A percentile compares a stretch with the other conserved stretches of the same genome.
These are phyloP conservation scores for Juglanconis sp. DNA, from an alignment of 2,329 filamentous ascomycete genomes.

Conservation along the genomic window DNA sequence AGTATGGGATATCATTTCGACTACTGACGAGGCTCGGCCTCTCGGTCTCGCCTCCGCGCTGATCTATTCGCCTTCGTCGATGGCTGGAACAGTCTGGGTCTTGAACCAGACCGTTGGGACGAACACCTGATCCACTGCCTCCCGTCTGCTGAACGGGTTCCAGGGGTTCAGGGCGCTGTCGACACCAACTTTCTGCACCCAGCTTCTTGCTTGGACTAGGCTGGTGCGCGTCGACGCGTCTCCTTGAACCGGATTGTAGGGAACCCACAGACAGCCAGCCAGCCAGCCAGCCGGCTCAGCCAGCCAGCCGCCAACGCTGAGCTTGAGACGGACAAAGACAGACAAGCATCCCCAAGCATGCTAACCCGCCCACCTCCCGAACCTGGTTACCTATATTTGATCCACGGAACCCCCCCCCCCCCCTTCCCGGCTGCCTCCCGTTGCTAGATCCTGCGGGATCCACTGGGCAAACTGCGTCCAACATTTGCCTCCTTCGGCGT, in stretches of 20 bases:
- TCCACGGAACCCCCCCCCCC: neutral
- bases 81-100: neutral
- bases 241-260: too few species aligned
- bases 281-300: neutral
- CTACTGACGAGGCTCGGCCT: neutral
- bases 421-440: neutral
- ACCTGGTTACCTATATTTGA: neutral
- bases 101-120: neutral
- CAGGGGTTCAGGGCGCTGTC: too few species aligned
- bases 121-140: neutral
- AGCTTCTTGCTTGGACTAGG: neutral
- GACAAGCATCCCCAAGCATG: neutral
- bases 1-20: neutral
- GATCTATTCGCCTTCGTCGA: neutral
- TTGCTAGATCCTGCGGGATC: neutral
- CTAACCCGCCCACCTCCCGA: neutral
- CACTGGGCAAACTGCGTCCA: neutral
- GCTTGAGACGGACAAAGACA: neutral
- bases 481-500: neutral
- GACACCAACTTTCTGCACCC: neutral
- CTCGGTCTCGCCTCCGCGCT: neutral
- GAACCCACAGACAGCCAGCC: too few species aligned
- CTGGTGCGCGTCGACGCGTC: too few species aligned
- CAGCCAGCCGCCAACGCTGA: too few species aligned
- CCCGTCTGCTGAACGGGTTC: neutral